A percentile compares a stretch with the other conserved stretches of the same genome.
Conservation (phyloP, 129 eudicot species). For the Lactuca saligna region DNA sequence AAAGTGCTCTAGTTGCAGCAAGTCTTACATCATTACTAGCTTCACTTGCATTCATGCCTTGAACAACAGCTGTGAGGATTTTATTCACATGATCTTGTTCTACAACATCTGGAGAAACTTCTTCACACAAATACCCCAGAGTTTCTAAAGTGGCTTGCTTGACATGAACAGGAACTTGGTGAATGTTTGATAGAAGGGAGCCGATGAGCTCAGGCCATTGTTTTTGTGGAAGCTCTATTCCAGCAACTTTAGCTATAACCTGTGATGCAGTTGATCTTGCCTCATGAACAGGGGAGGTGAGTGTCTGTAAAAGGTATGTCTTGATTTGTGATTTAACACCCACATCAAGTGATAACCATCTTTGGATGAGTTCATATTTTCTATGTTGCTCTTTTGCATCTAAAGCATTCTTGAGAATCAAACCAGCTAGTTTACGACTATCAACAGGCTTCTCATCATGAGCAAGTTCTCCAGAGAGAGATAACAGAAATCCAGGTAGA, state of each 20-base stretch:
- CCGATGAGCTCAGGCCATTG: slow-evolving; percentile 96
- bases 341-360: slow-evolving; percentile 81
- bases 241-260: slow-evolving; percentile 91
- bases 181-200: slow-evolving; percentile 69
- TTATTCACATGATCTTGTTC: slow-evolving; percentile 96
- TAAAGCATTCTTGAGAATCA: slow-evolving; percentile 82
- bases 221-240: slow-evolving; percentile 89
- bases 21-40: slow-evolving; percentile 76
- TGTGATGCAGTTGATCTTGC: slow-evolving; percentile 95
- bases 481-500: slow-evolving; percentile 65
- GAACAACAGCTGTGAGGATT: slow-evolving; percentile 93
- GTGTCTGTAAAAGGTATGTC: slow-evolving; percentile 70
- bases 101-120: slow-evolving; percentile 85
- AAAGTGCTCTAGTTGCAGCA: slow-evolving; percentile 85
- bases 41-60: slow-evolving; percentile 88
- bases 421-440: slow-evolving; percentile 83
- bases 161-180: slow-evolving; percentile 86
- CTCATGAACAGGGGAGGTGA: slow-evolving; percentile 62
- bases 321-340: slow-evolving; percentile 70
- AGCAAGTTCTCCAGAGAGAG: slow-evolving; percentile 85
- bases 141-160: slow-evolving; percentile 96
- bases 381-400: slow-evolving; percentile 95
- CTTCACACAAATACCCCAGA: slow-evolving; percentile 93
- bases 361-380: slow-evolving; percentile 72
- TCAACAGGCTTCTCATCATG: slow-evolving; percentile 83